These are phyloP conservation scores for Blechomonas ayalai DNA, from an alignment of 208 protist species.

Conservation along the genomic window DNA sequence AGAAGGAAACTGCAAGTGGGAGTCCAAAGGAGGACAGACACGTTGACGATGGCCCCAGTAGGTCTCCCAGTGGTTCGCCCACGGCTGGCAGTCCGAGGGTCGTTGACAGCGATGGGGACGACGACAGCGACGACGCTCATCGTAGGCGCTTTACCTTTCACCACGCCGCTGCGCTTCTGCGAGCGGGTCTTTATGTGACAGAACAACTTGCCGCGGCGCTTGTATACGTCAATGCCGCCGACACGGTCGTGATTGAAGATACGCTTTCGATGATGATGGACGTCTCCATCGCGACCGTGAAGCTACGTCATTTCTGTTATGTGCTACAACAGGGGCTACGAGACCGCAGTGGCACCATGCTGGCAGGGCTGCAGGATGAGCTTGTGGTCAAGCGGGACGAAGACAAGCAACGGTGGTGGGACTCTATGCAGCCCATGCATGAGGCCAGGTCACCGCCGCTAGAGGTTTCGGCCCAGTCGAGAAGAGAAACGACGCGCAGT, in stretches of 20 bases:
- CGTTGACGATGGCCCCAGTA: constrained; percentile 1
- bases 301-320: constrained; percentile 69
- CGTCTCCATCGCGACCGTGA: constrained; percentile 59
- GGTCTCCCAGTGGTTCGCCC: not conserved
- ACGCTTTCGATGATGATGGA: constrained; percentile 88
- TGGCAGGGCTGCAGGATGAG: too few species aligned
- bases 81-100: not conserved
- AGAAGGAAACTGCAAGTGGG: constrained; percentile 6
- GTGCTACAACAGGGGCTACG: constrained; percentile 22
- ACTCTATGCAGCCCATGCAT: too few species aligned
- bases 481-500: too few species aligned
- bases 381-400: too few species aligned
- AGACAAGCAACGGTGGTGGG: too few species aligned
- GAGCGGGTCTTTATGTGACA: constrained; percentile 56
- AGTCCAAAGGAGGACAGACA: constrained; percentile 10
- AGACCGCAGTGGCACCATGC: too few species aligned
- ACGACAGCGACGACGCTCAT: not conserved
- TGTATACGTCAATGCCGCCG: constrained; percentile 37
- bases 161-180: constrained; percentile 60
- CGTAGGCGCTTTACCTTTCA: constrained; percentile 34
- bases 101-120: not conserved
- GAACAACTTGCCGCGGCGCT: constrained; percentile 62
- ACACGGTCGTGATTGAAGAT: constrained; percentile 84
- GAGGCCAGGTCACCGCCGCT: too few species aligned
- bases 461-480: too few species aligned